phyloP scores from a whole-genome alignment of 257 asterid species.

The Solanum virginianum region DNA sequence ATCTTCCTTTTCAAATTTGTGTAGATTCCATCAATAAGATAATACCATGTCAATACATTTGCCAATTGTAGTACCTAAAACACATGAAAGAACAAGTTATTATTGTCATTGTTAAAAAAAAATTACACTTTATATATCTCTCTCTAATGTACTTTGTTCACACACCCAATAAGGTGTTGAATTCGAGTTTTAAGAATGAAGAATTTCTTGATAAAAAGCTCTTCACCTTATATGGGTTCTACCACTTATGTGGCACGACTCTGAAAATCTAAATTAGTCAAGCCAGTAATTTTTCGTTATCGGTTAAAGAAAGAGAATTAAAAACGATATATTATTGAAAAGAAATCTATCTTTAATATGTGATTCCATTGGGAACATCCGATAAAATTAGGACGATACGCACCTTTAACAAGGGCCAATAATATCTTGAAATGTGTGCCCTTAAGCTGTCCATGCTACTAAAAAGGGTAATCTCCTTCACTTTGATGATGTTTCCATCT shows the following conservation, averaged over 20 bases:
- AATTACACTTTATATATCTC: background rate
- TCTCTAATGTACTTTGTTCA: background rate
- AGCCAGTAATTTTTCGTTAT: background rate
- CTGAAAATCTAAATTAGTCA: background rate
- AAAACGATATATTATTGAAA: background rate
- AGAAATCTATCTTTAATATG: too few relatives aligned
- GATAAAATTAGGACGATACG: background rate
- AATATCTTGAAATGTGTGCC: slow-evolving; percentile 20
- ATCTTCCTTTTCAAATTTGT: too few relatives aligned
- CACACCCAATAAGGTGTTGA: background rate
- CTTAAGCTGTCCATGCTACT: slow-evolving; percentile 33
- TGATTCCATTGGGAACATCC: background rate
- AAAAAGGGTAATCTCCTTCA: slow-evolving; percentile 1
- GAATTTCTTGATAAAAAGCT: background rate
- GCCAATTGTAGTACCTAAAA: slow-evolving; percentile 21
- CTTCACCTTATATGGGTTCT: background rate
- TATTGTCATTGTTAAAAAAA: too few relatives aligned
- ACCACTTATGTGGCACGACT: background rate
- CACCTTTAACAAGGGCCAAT: slow-evolving; percentile 33
- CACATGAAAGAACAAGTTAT: background rate
- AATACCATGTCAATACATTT: background rate
- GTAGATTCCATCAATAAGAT: too few relatives aligned
- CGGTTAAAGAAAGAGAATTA: background rate
- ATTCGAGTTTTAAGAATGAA: background rate
- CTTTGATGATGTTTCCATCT: slow-evolving; percentile 21